phyloP scores from a whole-genome alignment of 345 rosid species.

The Pistacia atlantica region DNA sequence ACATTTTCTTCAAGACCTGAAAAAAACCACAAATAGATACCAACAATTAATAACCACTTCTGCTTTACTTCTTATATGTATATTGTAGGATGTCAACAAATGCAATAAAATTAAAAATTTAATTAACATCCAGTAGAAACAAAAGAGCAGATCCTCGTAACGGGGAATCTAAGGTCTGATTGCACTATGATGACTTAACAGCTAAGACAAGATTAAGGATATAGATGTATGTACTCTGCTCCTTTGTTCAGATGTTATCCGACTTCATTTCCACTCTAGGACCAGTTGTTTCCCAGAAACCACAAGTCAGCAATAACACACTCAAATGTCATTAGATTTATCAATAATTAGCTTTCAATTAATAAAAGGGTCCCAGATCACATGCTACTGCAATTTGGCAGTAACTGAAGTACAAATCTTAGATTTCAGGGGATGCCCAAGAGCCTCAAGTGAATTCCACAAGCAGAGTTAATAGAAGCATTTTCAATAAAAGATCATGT shows the following conservation, averaged over 20 bases:
- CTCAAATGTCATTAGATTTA: not conserved
- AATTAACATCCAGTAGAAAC: not conserved
- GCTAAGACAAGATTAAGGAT: not conserved
- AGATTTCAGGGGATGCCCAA: not conserved
- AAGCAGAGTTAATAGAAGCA: not conserved
- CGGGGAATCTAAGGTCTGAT: not conserved
- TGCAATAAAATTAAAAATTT: not conserved
- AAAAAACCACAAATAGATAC: conserved; percentile 21
- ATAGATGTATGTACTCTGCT: not conserved
- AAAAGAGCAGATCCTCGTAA: not conserved
- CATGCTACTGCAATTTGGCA: not conserved
- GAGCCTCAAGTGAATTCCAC: not conserved
- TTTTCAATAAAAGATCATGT: not conserved
- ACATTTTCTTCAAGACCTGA: conserved; percentile 75
- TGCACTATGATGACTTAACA: not conserved
- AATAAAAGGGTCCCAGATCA: not conserved
- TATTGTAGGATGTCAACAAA: not conserved
- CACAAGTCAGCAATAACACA: not conserved
- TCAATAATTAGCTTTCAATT: not conserved
- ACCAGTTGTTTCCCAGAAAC: not conserved
- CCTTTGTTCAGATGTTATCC: not conserved
- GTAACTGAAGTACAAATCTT: not conserved
- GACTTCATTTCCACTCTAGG: not conserved
- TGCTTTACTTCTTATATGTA: not conserved
- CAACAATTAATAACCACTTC: conserved; percentile 16